Conservation (phyloP, 495 filamentous ascomycete species). For the Hypoxylon subgilvum region DNA sequence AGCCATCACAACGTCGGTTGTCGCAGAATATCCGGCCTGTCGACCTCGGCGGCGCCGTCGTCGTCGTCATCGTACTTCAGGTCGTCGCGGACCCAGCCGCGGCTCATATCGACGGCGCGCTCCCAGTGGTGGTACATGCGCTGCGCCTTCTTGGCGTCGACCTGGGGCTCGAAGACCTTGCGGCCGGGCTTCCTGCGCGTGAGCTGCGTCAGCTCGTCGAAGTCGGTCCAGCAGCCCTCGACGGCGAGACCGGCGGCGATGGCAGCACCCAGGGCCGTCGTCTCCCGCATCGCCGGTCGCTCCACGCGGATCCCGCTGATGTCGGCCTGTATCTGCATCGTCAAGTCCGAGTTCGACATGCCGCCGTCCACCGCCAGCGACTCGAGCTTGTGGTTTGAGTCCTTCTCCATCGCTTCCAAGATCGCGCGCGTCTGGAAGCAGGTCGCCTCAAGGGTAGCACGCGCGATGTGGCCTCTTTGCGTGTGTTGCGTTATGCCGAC, state of each 20-base stretch:
- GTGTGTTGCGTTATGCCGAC: slow-evolving; percentile 94
- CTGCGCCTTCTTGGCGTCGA: slow-evolving; percentile 63
- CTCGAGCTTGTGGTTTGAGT: slow-evolving; percentile 77
- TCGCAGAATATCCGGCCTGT: slow-evolving; percentile 25
- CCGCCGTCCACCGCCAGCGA: slow-evolving; percentile 90
- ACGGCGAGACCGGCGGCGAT: slow-evolving; percentile 91
- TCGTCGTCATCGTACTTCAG: slow-evolving; percentile 2
- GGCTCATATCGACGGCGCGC: slow-evolving; percentile 87
- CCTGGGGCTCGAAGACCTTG: slow-evolving; percentile 72
- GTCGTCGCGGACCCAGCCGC: slow-evolving; percentile 69
- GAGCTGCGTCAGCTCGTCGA: slow-evolving; percentile 79
- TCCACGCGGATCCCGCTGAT: slow-evolving; percentile 87
- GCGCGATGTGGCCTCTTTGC: slow-evolving; percentile 85
- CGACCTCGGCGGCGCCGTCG: slow-evolving; percentile 10
- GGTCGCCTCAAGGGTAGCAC: slow-evolving; percentile 91
- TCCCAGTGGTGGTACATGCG: slow-evolving; percentile 82
- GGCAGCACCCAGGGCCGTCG: slow-evolving; percentile 89
- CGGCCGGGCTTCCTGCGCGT: slow-evolving; percentile 69
- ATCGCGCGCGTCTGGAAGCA: slow-evolving; percentile 97
- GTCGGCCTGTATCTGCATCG: slow-evolving; percentile 97
- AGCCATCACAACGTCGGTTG: slow-evolving; percentile 26
- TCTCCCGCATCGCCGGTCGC: slow-evolving; percentile 90
- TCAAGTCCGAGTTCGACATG: slow-evolving; percentile 90
- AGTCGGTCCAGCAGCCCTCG: slow-evolving; percentile 73
- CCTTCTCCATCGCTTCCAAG: slow-evolving; percentile 91